Evolutionary conservation across 208 protist genomes (phyloP).

Genomic region (Crithidia mellificae): DNA sequence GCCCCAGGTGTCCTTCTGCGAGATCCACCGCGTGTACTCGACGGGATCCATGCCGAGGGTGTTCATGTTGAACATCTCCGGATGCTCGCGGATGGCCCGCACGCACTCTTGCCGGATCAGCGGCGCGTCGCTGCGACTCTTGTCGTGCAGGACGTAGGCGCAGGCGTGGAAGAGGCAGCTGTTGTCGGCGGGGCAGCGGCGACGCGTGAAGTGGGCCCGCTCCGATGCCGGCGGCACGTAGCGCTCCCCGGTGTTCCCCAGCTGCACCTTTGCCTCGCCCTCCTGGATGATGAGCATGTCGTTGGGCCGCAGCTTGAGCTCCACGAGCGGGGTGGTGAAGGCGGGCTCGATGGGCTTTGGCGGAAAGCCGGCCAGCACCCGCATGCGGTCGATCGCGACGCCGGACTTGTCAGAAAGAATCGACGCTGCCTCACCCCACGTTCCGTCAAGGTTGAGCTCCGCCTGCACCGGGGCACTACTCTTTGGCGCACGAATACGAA

Average conservation of each 20-base stretch:
- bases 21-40: slow-evolving; percentile 79
- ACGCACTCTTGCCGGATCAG: slow-evolving; percentile 84
- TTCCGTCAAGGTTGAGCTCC: slow-evolving; percentile 38
- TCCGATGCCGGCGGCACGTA: slow-evolving; percentile 84
- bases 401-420: slow-evolving; percentile 28
- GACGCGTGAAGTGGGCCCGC: slow-evolving; percentile 81
- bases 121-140: slow-evolving; percentile 71
- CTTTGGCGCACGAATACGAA: slow-evolving; percentile 75
- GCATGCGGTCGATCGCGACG: slow-evolving; percentile 43
- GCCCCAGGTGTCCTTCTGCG: slow-evolving; percentile 83
- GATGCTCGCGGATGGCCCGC: slow-evolving; percentile 63
- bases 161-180: slow-evolving; percentile 94
- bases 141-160: slow-evolving; percentile 90
- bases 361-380: slow-evolving; percentile 77
- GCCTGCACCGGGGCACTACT: slow-evolving; percentile 40
- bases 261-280: slow-evolving; percentile 64
- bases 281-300: slow-evolving; percentile 83
- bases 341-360: slow-evolving; percentile 64
- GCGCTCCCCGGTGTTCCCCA: slow-evolving; percentile 54
- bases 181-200: slow-evolving; percentile 92
- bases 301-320: slow-evolving; percentile 45
- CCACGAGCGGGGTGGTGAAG: slow-evolving; percentile 31
- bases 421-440: slow-evolving; percentile 25
- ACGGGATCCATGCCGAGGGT: slow-evolving; percentile 66
- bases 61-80: slow-evolving; percentile 72